phyloP scores from a whole-genome alignment of 1,284 basidiomycete genomes.

The Sporisorium graminicola region DNA sequence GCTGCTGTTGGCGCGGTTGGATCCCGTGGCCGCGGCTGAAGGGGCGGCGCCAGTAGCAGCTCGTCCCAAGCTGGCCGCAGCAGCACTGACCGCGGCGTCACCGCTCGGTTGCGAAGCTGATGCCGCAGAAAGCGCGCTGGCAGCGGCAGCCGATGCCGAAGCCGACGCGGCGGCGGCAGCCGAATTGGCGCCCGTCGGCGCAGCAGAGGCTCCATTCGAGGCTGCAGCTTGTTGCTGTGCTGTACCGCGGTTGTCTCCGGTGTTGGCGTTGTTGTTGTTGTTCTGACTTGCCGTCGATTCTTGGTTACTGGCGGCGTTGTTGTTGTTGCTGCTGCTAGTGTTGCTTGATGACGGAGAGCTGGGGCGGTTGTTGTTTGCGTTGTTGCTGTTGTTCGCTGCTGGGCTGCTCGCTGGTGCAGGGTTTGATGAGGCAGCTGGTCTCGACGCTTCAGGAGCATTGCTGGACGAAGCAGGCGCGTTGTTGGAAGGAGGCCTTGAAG shows the following conservation, averaged over 20 bases:
- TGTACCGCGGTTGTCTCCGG: slow-evolving; percentile 7
- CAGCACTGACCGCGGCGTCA: slow-evolving; percentile 21
- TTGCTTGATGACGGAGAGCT: slow-evolving; percentile 10
- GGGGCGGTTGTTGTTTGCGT: slow-evolving; percentile 11
- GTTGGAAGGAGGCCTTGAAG: slow-evolving; percentile 12
- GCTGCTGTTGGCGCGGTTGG: slow-evolving; percentile 31
- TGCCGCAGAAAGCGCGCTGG: slow-evolving; percentile 25
- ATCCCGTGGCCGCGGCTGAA: slow-evolving; percentile 24
- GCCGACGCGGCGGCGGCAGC: slow-evolving; percentile 23
- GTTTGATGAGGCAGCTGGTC: slow-evolving; percentile 20
- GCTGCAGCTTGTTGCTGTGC: slow-evolving; percentile 21
- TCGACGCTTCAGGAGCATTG: slow-evolving; percentile 21
- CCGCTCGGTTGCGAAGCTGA: slow-evolving; percentile 21
- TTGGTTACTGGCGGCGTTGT: slow-evolving; percentile 9
- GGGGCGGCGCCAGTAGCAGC: slow-evolving; percentile 1
- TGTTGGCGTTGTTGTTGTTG: slow-evolving; percentile 21
- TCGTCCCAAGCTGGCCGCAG: slow-evolving; percentile 11
- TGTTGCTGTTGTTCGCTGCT: slow-evolving; percentile 14
- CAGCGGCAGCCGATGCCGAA: slow-evolving; percentile 29
- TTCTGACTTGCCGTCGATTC: slow-evolving; percentile 9
- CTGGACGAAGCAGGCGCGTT: slow-evolving; percentile 10
- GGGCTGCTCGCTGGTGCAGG: slow-evolving; percentile 17
- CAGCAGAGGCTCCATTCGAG: slow-evolving; percentile 9
- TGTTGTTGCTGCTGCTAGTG: slow-evolving; percentile 15
- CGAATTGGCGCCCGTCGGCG: slow-evolving; percentile 13